phyloP scores from a whole-genome alignment of 2,329 filamentous ascomycete genomes.

The Fusarium solani-melongenae region DNA sequence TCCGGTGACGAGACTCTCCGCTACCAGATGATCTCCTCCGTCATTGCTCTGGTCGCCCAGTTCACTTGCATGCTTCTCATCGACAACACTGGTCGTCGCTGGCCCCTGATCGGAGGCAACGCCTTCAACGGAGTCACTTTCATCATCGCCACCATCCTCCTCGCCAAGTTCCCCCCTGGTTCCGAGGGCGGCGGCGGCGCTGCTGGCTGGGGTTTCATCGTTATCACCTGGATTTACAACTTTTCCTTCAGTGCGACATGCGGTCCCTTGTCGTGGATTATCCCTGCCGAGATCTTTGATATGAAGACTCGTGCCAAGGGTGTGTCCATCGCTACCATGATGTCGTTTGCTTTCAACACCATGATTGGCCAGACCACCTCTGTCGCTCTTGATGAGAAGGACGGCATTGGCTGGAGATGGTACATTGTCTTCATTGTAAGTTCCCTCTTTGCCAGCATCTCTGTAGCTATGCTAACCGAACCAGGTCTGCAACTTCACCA shows the following conservation, averaged over 20 bases:
- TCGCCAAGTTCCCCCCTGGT: constrained; percentile 67
- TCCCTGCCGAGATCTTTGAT: constrained; percentile 80
- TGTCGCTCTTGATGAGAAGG: constrained; percentile 57
- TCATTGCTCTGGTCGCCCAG: constrained; percentile 77
- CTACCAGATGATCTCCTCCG: constrained; percentile 80
- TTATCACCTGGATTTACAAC: constrained; percentile 82
- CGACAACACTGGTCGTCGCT: constrained; percentile 76
- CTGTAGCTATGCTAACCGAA: background rate
- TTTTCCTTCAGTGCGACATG: constrained; percentile 79
- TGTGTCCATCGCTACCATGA: constrained; percentile 80
- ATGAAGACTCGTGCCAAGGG: constrained; percentile 80
- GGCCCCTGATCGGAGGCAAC: constrained; percentile 79
- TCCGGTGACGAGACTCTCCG: constrained; percentile 71
- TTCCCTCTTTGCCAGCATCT: background rate
- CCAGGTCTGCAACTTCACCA: constrained; percentile 66
- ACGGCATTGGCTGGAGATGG: constrained; percentile 58
- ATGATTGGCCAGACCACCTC: constrained; percentile 75
- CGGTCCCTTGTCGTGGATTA: constrained; percentile 71
- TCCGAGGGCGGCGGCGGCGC: constrained; percentile 53
- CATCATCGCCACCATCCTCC: constrained; percentile 70
- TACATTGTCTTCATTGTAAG: constrained; percentile 59
- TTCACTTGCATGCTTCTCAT: constrained; percentile 75
- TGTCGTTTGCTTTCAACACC: constrained; percentile 79
- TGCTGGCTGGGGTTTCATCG: constrained; percentile 79
- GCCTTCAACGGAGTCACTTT: constrained; percentile 77